phyloP scores from a whole-genome alignment of 2,329 filamentous ascomycete genomes.

The Ophiostoma perfectum region DNA sequence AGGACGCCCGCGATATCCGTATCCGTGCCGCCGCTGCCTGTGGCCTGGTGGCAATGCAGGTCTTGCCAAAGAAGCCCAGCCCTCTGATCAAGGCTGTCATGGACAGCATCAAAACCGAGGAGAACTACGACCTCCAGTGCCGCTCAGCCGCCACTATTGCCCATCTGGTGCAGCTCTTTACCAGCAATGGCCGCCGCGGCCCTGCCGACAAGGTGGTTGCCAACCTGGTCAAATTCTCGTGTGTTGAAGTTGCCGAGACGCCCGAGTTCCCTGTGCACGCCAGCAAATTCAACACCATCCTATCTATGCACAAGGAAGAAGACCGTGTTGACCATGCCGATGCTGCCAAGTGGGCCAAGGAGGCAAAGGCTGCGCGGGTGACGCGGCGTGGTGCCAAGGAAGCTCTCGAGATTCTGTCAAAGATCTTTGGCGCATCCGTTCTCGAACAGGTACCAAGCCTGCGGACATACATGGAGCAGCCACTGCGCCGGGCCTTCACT shows the following conservation, averaged over 20 bases:
- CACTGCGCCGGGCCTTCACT: constrained; percentile 68
- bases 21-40: constrained; percentile 82
- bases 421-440: constrained; percentile 69
- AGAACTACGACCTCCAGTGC: constrained; percentile 80
- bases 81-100: constrained; percentile 93
- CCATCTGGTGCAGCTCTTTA: constrained; percentile 78
- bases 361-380: constrained; percentile 82
- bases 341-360: constrained; percentile 80
- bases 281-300: constrained; percentile 68
- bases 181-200: constrained; percentile 68
- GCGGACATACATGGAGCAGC: constrained; percentile 71
- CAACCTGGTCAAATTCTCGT: constrained; percentile 95
- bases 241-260: constrained; percentile 94
- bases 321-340: constrained; percentile 90
- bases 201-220: constrained; percentile 94
- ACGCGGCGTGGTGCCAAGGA: constrained; percentile 91
- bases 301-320: constrained; percentile 96
- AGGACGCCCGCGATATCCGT: constrained; percentile 76
- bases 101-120: constrained; percentile 95
- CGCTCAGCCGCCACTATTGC: constrained; percentile 83
- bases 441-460: constrained; percentile 82
- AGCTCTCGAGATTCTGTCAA: constrained; percentile 79
- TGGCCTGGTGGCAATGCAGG: constrained; percentile 78
- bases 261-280: constrained; percentile 88
- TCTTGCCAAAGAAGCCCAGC: constrained; percentile 88